Conservation (phyloP, 306 rosid species). For the Nissolia schottii region DNA sequence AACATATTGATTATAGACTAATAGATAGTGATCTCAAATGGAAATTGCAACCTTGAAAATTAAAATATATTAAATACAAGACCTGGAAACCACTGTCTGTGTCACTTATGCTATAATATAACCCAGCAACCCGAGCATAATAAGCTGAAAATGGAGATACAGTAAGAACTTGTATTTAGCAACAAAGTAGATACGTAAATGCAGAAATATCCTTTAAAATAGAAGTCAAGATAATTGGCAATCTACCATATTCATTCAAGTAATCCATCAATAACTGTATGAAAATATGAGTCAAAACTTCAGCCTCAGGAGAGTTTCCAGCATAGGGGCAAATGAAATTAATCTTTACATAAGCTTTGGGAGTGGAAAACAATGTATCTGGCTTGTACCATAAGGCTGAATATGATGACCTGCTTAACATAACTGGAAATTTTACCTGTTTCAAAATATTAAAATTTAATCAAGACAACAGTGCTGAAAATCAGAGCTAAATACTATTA, state of each 20-base stretch:
- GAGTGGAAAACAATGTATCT: conserved; percentile 71
- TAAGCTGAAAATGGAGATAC: conserved; percentile 56
- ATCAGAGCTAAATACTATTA: background rate
- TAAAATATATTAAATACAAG: conserved; percentile 23
- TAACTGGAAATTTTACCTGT: conserved; percentile 74
- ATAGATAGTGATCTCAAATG: background rate
- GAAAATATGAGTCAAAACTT: conserved; percentile 62
- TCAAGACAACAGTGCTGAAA: conserved; percentile 9
- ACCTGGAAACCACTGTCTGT: conserved; percentile 81
- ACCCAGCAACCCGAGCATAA: conserved; percentile 85
- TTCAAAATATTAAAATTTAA: conserved; percentile 30
- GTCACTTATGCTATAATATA: conserved; percentile 51
- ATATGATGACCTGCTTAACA: conserved; percentile 60
- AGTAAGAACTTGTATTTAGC: conserved; percentile 22
- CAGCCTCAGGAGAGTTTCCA: conserved; percentile 78
- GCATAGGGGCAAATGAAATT: conserved; percentile 81
- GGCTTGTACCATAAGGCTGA: conserved; percentile 88
- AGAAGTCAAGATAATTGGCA: conserved; percentile 1
- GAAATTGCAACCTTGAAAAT: background rate
- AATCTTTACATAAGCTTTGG: conserved; percentile 81
- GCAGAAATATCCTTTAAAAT: background rate
- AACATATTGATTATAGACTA: background rate
- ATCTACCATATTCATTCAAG: conserved; percentile 87
- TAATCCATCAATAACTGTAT: conserved; percentile 80
- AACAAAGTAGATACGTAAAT: background rate